Conservation (phyloP, 2,329 filamentous ascomycete genomes). For the Domatiomyces catenatus region DNA sequence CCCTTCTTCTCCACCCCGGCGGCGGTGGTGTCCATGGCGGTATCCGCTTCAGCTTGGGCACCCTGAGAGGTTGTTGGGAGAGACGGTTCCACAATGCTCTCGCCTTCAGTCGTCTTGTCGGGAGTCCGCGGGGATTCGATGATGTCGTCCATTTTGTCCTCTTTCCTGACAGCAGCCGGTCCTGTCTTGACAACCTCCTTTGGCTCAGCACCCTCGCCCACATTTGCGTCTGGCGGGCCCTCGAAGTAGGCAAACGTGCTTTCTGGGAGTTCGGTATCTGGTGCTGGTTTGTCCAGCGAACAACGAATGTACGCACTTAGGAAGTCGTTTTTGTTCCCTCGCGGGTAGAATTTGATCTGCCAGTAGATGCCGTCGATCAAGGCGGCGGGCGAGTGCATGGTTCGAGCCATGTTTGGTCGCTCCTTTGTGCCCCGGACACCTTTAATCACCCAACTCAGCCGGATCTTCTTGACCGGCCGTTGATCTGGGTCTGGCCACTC, state of each 20-base stretch:
- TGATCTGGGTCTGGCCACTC: slow-evolving; percentile 45
- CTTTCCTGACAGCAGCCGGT: not conserved
- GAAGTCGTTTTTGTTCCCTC: slow-evolving; percentile 43
- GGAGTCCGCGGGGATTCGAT: not conserved
- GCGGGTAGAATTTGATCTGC: slow-evolving; percentile 51
- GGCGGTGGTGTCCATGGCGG: slow-evolving; percentile 1
- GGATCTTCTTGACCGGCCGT: slow-evolving; percentile 36
- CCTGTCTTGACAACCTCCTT: slow-evolving; percentile 6
- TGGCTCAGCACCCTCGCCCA: slow-evolving; percentile 20
- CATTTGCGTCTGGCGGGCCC: slow-evolving; percentile 23
- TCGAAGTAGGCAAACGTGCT: slow-evolving; percentile 28
- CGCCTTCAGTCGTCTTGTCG: slow-evolving; percentile 2
- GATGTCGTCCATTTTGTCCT: slow-evolving; percentile 4
- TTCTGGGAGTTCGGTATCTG: slow-evolving; percentile 24
- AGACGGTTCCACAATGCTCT: not conserved
- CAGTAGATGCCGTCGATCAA: slow-evolving; percentile 46
- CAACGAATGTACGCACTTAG: slow-evolving; percentile 48
- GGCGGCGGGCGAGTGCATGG: slow-evolving; percentile 44
- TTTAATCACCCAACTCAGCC: slow-evolving; percentile 44
- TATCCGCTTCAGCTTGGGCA: not conserved
- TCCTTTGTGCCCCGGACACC: slow-evolving; percentile 46
- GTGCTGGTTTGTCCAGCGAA: slow-evolving; percentile 32
- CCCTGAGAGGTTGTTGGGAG: not conserved
- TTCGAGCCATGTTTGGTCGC: slow-evolving; percentile 40
- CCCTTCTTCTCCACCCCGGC: not conserved